Conservation (phyloP, 176 grass and related monocot species). For the Eleusine coracana region DNA sequence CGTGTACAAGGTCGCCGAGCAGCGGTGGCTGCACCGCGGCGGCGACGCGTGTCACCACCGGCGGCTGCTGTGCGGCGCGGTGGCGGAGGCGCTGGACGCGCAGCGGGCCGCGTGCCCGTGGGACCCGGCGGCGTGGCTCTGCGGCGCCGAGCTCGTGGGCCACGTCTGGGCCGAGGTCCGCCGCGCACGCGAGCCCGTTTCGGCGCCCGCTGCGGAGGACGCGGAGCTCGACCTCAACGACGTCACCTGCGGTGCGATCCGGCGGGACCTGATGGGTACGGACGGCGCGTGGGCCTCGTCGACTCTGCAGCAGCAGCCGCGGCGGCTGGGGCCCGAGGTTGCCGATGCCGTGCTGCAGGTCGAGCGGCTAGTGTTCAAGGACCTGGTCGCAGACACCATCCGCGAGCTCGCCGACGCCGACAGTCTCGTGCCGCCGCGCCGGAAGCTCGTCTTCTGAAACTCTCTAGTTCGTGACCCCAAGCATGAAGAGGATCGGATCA, state of each 20-base stretch:
- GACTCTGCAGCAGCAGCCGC: background rate
- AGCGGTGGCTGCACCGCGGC: background rate
- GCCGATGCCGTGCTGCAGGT: constrained; percentile 72
- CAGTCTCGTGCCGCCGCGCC: constrained; percentile 45
- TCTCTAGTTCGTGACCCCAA: background rate
- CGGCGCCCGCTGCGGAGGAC: background rate
- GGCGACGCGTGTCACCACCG: constrained; percentile 43
- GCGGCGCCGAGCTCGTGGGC: constrained; percentile 33
- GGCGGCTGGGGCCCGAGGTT: constrained; percentile 29
- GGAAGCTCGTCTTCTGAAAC: constrained; percentile 80
- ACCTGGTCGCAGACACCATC: constrained; percentile 89
- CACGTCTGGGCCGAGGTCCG: constrained; percentile 65
- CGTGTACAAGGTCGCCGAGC: constrained; percentile 48
- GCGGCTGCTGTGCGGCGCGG: constrained; percentile 62
- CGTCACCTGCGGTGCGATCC: constrained; percentile 53
- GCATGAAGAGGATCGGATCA: background rate
- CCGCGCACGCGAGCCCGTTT: constrained; percentile 41
- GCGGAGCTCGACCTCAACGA: constrained; percentile 49
- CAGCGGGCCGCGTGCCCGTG: constrained; percentile 53
- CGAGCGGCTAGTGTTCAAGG: constrained; percentile 85
- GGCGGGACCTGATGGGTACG: constrained; percentile 53
- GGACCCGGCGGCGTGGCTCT: constrained; percentile 47
- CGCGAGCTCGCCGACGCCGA: constrained; percentile 61
- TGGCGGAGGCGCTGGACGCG: constrained; percentile 62
- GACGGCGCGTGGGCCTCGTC: constrained; percentile 39